A percentile compares a stretch with the other conserved stretches of the same genome.
These are phyloP conservation scores for Maudiozyma bulderi DNA, from an alignment of 805 yeast species.

Conservation along the genomic window DNA sequence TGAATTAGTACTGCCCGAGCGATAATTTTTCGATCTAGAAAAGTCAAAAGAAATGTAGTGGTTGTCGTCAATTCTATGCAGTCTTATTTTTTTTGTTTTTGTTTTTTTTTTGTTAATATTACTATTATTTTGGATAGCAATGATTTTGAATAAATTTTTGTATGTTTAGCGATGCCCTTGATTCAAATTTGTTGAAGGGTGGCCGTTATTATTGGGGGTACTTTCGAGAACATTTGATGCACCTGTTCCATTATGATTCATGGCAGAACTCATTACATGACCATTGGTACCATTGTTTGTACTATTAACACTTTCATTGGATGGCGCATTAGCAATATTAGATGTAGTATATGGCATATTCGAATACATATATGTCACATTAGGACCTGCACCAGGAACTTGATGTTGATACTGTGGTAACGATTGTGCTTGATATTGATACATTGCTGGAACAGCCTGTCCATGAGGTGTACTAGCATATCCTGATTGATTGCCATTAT, in stretches of 20 bases:
- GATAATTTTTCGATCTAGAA: too few relatives aligned
- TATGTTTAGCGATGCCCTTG: background rate
- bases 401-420: constrained; percentile 4
- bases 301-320: background rate
- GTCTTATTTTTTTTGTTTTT: too few relatives aligned
- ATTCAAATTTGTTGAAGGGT: background rate
- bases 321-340: background rate
- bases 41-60: too few relatives aligned
- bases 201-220: background rate
- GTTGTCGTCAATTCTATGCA: too few relatives aligned
- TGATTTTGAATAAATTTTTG: background rate
- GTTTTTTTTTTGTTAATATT: too few relatives aligned
- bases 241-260: background rate
- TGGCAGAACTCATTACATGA: background rate
- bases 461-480: background rate
- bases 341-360: background rate
- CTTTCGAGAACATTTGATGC: background rate
- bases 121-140: too few relatives aligned
- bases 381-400: background rate
- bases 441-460: constrained; percentile 1
- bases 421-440: constrained; percentile 4
- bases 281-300: background rate
- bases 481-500: background rate
- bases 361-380: background rate
- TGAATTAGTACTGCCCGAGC: too few relatives aligned